Percentiles rank a stretch among this genome's conserved stretches.
phyloP scores from a whole-genome alignment of 371 early-diverging fungal genomes.

The Rhizopus stolonifer region DNA sequence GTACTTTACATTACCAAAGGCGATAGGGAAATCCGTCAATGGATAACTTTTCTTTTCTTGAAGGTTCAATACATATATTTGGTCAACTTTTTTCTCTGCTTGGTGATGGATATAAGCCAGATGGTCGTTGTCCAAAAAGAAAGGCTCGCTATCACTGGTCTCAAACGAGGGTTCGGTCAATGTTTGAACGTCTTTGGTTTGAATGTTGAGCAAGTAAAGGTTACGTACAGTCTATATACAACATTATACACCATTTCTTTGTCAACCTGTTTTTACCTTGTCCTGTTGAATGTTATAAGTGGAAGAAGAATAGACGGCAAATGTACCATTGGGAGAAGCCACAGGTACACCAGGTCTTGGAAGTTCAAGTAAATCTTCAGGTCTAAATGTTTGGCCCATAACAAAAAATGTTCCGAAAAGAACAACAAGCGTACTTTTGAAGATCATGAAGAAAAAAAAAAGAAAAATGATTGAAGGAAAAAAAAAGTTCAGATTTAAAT shows the following conservation, averaged over 20 bases:
- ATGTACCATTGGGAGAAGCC: slow-evolving; percentile 47
- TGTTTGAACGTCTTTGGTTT: slow-evolving; percentile 22
- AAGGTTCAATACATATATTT: slow-evolving; percentile 47
- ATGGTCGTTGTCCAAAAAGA: slow-evolving; percentile 54
- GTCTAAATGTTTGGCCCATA: slow-evolving; percentile 34
- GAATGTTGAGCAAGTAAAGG: slow-evolving; percentile 44
- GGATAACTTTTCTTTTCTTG: slow-evolving; percentile 32
- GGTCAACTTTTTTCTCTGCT: slow-evolving; percentile 22
- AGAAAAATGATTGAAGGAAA: neutral
- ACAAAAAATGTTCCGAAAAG: slow-evolving; percentile 12
- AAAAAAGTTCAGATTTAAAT: too few relatives aligned
- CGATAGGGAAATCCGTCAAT: slow-evolving; percentile 52
- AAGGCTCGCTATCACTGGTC: slow-evolving; percentile 46
- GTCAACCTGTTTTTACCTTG: slow-evolving; percentile 30
- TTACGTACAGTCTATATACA: slow-evolving; percentile 39
- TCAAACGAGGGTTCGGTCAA: slow-evolving; percentile 45
- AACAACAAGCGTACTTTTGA: slow-evolving; percentile 10
- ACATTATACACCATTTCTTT: neutral
- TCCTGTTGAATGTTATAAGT: slow-evolving; percentile 44
- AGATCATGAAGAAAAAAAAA: slow-evolving; percentile 4
- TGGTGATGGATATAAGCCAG: slow-evolving; percentile 51
- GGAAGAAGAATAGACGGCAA: slow-evolving; percentile 55
- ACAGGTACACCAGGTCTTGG: slow-evolving; percentile 49
- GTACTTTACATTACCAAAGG: slow-evolving; percentile 48
- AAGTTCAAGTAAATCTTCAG: slow-evolving; percentile 51